Percentiles rank a stretch among this genome's conserved stretches.
Conservation (phyloP, 768 basidiomycete genomes). For the Suillus lakei region DNA sequence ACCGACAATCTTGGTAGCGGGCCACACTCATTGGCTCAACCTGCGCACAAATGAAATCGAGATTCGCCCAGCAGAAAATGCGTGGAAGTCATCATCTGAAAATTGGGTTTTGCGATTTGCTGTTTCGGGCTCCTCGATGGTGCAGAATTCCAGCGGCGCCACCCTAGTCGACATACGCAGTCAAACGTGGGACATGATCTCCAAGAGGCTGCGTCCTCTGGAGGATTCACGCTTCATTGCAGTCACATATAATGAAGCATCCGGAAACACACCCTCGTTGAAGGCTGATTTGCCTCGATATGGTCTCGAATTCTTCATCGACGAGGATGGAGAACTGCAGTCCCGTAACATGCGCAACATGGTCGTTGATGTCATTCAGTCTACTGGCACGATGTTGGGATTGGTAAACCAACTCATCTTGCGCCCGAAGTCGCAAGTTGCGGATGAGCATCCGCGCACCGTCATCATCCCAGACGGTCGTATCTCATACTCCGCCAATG, state of each 20-base stretch:
- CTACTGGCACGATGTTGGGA: constrained; percentile 49
- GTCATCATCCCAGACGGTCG: constrained; percentile 47
- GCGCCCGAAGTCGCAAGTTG: constrained; percentile 26
- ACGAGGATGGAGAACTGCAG: constrained; percentile 37
- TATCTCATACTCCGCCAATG: constrained; percentile 16
- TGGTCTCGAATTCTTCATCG: constrained; percentile 44
- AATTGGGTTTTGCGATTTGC: constrained; percentile 31
- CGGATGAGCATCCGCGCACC: constrained; percentile 16
- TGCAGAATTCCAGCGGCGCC: constrained; percentile 7
- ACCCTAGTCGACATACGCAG: constrained; percentile 34
- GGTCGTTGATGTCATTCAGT: constrained; percentile 47
- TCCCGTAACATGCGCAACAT: constrained; percentile 47
- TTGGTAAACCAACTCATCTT: constrained; percentile 45
- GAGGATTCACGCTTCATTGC: constrained; percentile 29
- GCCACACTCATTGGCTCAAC: constrained; percentile 38
- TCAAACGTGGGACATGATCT: constrained; percentile 31
- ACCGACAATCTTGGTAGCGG: constrained; percentile 25
- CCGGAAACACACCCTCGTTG: constrained; percentile 18
- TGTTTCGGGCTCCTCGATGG: constrained; percentile 14
- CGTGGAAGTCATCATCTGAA: constrained; percentile 29
- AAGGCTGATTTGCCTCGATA: constrained; percentile 44
- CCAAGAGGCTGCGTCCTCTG: constrained; percentile 25
- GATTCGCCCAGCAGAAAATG: constrained; percentile 28
- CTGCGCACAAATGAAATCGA: constrained; percentile 26
- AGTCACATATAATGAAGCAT: constrained; percentile 16